Evolutionary conservation across 2,329 filamentous ascomycete species (phyloP).

Genomic region (Talaromyces sp.): DNA sequence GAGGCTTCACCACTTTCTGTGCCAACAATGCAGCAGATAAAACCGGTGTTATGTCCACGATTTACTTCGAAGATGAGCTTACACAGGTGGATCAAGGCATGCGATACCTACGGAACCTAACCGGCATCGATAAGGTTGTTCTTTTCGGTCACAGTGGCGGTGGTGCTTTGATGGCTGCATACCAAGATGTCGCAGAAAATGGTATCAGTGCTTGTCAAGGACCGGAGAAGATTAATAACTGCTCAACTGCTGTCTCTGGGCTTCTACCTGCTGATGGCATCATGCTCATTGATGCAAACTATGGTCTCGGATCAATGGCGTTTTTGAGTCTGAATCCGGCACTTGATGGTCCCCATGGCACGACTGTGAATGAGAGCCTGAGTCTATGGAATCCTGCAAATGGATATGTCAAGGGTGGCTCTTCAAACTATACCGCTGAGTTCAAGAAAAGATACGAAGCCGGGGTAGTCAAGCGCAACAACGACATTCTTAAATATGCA

Average conservation of each 20-base stretch:
- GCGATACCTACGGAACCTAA: constrained; percentile 16
- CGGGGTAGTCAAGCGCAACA: not conserved
- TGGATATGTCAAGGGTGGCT: constrained; percentile 7
- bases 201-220: constrained; percentile 19
- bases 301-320: constrained; percentile 20
- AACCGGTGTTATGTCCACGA: constrained; percentile 10
- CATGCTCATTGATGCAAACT: constrained; percentile 20
- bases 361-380: constrained; percentile 11
- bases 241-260: constrained; percentile 7
- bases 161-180: constrained; percentile 20
- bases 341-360: constrained; percentile 9
- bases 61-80: constrained; percentile 19
- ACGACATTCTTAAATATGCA: not conserved
- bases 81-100: constrained; percentile 11
- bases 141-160: constrained; percentile 53
- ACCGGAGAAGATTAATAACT: constrained; percentile 18
- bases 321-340: constrained; percentile 17
- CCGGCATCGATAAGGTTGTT: constrained; percentile 49
- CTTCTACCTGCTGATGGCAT: constrained; percentile 18
- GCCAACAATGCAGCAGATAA: constrained; percentile 13
- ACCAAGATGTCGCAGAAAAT: constrained; percentile 23
- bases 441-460: not conserved
- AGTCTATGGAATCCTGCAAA: constrained; percentile 14
- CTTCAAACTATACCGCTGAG: constrained; percentile 4
- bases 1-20: constrained; percentile 21